Conservation (phyloP, 257 asterid species). For the Ligustrum vulgare region DNA sequence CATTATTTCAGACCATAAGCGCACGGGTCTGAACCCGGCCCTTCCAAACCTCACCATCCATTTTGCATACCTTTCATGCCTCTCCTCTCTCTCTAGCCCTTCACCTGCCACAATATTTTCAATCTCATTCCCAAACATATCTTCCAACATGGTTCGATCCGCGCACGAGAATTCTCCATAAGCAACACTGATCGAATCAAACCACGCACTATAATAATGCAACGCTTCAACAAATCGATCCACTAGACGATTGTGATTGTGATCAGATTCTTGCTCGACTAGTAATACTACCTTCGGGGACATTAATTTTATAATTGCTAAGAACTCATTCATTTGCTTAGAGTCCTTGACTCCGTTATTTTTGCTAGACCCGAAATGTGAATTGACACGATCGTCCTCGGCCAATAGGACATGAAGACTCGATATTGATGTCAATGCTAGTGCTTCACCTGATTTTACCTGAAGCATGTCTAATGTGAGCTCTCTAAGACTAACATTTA, state of each 20-base stretch:
- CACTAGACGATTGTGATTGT: constrained; percentile 36
- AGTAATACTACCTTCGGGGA: constrained; percentile 42
- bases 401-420: constrained; percentile 45
- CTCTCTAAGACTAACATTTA: constrained; percentile 31
- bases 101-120: constrained; percentile 54
- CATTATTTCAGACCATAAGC: constrained; percentile 48
- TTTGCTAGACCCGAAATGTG: constrained; percentile 30
- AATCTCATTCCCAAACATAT: constrained; percentile 55
- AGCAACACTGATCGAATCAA: constrained; percentile 38
- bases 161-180: constrained; percentile 32
- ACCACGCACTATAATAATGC: constrained; percentile 52
- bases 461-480: constrained; percentile 40
- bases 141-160: constrained; percentile 39
- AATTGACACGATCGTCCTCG: constrained; percentile 44
- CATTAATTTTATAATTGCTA: constrained; percentile 33
- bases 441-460: constrained; percentile 37
- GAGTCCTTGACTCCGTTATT: constrained; percentile 32
- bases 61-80: constrained; percentile 48
- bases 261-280: constrained; percentile 58
- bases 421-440: constrained; percentile 46
- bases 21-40: constrained; percentile 45
- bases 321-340: constrained; percentile 33
- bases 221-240: constrained; percentile 54
- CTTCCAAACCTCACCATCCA: constrained; percentile 43
- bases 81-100: constrained; percentile 52